A percentile compares a stretch with the other conserved stretches of the same genome.
Evolutionary conservation across 2,329 filamentous ascomycete genomes (phyloP).

Genomic region (Calonectria fujianensis): DNA sequence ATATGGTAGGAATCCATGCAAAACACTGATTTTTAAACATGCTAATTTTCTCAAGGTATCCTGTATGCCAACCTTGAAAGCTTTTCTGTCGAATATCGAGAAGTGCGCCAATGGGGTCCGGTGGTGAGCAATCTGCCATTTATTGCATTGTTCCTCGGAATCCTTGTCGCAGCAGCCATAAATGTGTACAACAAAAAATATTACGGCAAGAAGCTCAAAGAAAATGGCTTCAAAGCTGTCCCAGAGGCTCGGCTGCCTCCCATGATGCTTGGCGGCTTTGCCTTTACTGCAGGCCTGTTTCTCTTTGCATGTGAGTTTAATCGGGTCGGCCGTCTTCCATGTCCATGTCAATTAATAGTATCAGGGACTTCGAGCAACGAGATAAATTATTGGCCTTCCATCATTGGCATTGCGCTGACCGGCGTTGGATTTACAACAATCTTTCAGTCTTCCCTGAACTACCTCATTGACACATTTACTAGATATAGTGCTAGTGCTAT

Average conservation of each 20-base stretch:
- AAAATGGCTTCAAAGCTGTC: constrained; percentile 54
- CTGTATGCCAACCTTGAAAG: constrained; percentile 9
- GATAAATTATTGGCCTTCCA: constrained; percentile 26
- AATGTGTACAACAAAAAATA: constrained; percentile 77
- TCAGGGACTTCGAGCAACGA: background rate
- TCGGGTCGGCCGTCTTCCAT: background rate
- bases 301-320: constrained; percentile 24
- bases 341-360: background rate
- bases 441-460: constrained; percentile 30
- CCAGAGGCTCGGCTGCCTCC: constrained; percentile 65
- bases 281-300: constrained; percentile 66
- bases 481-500: constrained; percentile 25
- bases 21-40: background rate
- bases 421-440: constrained; percentile 34
- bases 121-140: constrained; percentile 75
- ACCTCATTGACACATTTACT: constrained; percentile 34
- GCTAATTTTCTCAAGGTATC: background rate
- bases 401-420: constrained; percentile 16
- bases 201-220: constrained; percentile 70
- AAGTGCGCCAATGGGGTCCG: constrained; percentile 74
- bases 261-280: constrained; percentile 65
- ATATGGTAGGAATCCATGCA: constrained; percentile 61
- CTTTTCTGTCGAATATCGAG: constrained; percentile 72
- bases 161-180: constrained; percentile 69
- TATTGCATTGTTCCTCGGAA: constrained; percentile 74